These are phyloP conservation scores for Aeminium ludgeri DNA, from an alignment of 495 filamentous ascomycete genomes.

Conservation along the genomic window DNA sequence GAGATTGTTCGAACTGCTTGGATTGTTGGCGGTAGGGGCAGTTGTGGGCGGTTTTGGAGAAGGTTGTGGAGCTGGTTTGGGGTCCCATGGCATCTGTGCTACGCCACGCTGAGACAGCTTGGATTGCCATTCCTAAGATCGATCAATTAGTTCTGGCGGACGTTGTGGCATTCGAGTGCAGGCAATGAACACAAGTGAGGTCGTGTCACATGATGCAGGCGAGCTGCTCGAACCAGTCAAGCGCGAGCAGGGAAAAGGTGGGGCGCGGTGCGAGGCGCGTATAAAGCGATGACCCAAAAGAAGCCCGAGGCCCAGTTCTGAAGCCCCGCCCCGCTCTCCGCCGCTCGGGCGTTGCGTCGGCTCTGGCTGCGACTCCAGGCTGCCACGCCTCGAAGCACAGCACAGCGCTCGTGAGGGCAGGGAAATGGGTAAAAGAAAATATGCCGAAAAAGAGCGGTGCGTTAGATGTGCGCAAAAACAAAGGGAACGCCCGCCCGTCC, in stretches of 20 bases:
- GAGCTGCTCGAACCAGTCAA: conserved; percentile 9
- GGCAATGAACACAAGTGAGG: not conserved
- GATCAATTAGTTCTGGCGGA: not conserved
- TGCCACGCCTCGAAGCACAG: too few species aligned
- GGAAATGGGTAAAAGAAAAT: too few species aligned
- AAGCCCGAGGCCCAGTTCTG: conserved; percentile 7
- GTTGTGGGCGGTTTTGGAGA: conserved; percentile 27
- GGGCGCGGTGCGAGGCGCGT: conserved; percentile 8
- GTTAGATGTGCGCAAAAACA: too few species aligned
- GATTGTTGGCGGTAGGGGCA: conserved; percentile 1
- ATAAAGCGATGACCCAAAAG: conserved; percentile 15
- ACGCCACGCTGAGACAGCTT: conserved; percentile 69
- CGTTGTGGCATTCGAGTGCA: conserved; percentile 3
- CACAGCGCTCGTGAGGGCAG: too few species aligned
- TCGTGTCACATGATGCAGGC: not conserved
- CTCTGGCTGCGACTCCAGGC: too few species aligned
- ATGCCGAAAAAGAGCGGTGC: too few species aligned
- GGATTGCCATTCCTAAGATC: conserved; percentile 67
- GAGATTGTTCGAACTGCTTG: conserved; percentile 1
- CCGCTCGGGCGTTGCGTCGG: conserved; percentile 1
- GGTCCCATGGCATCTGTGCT: conserved; percentile 92
- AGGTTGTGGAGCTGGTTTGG: conserved; percentile 37
- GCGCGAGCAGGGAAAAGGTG: conserved; percentile 6
- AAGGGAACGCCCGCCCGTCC: too few species aligned
- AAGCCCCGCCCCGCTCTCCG: conserved; percentile 13